Evolutionary conservation across 164 flowering plant species (phyloP).

Genomic region (Tetrastigma voinierianum): DNA sequence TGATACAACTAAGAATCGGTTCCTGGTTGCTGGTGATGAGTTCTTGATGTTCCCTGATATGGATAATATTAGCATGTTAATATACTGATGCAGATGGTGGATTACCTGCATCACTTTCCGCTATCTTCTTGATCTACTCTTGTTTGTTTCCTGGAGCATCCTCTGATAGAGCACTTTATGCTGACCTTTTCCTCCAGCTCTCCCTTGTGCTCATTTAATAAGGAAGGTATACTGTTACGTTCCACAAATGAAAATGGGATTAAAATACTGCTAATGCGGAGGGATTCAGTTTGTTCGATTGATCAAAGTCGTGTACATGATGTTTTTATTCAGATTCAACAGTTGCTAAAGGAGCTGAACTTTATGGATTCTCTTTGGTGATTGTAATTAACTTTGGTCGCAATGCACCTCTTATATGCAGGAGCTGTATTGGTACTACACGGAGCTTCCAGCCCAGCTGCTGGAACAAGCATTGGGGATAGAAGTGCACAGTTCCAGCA

Average conservation of each 20-base stretch:
- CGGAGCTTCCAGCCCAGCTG: no score
- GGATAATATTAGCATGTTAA: constrained; percentile 24
- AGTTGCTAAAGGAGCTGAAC: not conserved
- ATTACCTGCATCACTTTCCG: constrained; percentile 20
- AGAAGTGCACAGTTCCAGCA: no score
- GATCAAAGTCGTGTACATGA: constrained; percentile 7
- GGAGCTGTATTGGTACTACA: no score
- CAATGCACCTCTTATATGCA: no score
- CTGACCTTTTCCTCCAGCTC: constrained; percentile 9
- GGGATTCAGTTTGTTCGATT: constrained; percentile 16
- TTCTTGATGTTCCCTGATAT: constrained; percentile 28
- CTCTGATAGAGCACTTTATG: not conserved
- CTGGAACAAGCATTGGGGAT: no score
- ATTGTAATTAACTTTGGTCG: no score
- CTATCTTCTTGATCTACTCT: not conserved
- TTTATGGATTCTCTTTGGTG: no score
- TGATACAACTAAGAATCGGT: constrained; percentile 28
- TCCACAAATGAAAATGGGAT: constrained; percentile 33
- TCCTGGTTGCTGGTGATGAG: constrained; percentile 34
- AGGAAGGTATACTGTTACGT: constrained; percentile 20
- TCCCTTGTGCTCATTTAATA: constrained; percentile 25
- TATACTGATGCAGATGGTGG: constrained; percentile 26
- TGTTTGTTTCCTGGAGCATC: not conserved
- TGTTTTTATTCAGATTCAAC: not conserved
- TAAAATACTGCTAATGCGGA: constrained; percentile 34